Base-by-base conservation (phyloP, 2,329 filamentous ascomycete species). In the Penicillium sp. region DNA sequence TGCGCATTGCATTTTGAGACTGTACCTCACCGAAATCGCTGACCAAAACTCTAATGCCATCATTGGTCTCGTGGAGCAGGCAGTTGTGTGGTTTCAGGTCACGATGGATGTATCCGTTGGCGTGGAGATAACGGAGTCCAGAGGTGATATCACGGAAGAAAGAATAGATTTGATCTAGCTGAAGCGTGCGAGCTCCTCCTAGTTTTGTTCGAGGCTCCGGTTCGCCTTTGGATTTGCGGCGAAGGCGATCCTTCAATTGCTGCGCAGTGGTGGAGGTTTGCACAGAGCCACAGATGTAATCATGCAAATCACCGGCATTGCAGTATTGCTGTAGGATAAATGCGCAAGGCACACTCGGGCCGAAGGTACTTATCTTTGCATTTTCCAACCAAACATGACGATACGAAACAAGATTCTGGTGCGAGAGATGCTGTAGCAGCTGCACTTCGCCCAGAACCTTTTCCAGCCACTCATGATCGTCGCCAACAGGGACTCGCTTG, bases 11-110 rank as follows among this genome's bases (percentile, higher is more conserved):
- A 67, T 93, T 89, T 62, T 92, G 89, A 2, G 87, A 83, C 71
- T 99, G 95, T 0, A 97, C 93, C 73, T 99, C 94, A 39, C 95
- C 94, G 76, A 99, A 99, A 71, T 99, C 94, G 71, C 93, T 97
- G 55, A 99, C 96, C 16, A 99, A 79, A 45, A 96, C 96, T 50
- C 83, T 84, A 11, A 92, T 78, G 39, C 86, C 87, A 46, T 82
- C 82, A 24, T 87, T 88, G 58, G 87, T 89, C 32, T 83, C 83
- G 68, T 97, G 92, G 1, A 99, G 77, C 3, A 99, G 81, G 67
- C 95, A 99, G 66, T 99, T 99, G 71, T 89, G 94, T 2, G 94
- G 94, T 72, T 99, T 99, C 26, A 99, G 80, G 72, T 99, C 94
- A 54, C 94, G 87, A 69, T 99, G 94, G 29, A 99, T 95, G 72